Percentiles rank a stretch among this genome's conserved stretches.
Conservation (phyloP, 2,329 filamentous ascomycete genomes). For the Scedosporium boydii region DNA sequence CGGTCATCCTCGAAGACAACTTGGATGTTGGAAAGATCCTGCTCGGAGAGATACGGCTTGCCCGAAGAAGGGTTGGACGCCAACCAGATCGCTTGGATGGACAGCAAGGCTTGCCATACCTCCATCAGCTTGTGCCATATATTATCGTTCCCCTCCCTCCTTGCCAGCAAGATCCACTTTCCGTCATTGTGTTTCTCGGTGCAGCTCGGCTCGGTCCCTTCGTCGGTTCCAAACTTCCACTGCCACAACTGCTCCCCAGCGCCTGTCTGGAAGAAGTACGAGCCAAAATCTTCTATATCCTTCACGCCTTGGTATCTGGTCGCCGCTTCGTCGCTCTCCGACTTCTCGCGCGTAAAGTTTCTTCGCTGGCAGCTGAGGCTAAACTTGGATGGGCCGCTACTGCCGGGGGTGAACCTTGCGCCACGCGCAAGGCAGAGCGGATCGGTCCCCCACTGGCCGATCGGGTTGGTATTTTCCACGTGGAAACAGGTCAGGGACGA, state of each 20-base stretch:
- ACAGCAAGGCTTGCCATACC: background rate
- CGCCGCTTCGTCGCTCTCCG: background rate
- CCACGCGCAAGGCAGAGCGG: conserved; percentile 16
- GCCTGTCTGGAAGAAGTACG: background rate
- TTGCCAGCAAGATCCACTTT: conserved; percentile 14
- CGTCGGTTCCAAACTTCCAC: background rate
- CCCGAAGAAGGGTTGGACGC: conserved; percentile 7
- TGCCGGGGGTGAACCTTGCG: conserved; percentile 11
- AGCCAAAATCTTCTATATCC: background rate
- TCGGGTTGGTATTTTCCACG: conserved; percentile 9
- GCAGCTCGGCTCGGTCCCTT: background rate
- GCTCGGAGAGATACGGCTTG: conserved; percentile 13
- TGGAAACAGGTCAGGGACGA: conserved; percentile 16
- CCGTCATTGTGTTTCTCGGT: conserved; percentile 9
- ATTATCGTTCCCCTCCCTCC: conserved; percentile 23
- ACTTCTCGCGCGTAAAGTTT: background rate
- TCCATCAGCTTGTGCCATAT: conserved; percentile 18
- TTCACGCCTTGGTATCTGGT: background rate
- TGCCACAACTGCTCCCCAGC: background rate
- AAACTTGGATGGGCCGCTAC: background rate
- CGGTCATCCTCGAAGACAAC: conserved; percentile 25
- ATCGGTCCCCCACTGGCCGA: conserved; percentile 10
- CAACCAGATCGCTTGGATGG: background rate
- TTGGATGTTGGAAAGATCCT: conserved; percentile 17
- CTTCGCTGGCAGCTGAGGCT: background rate